Evolutionary conservation across 108 stramenopile genomes (phyloP).

Genomic region (Conticribra weissflogii): DNA sequence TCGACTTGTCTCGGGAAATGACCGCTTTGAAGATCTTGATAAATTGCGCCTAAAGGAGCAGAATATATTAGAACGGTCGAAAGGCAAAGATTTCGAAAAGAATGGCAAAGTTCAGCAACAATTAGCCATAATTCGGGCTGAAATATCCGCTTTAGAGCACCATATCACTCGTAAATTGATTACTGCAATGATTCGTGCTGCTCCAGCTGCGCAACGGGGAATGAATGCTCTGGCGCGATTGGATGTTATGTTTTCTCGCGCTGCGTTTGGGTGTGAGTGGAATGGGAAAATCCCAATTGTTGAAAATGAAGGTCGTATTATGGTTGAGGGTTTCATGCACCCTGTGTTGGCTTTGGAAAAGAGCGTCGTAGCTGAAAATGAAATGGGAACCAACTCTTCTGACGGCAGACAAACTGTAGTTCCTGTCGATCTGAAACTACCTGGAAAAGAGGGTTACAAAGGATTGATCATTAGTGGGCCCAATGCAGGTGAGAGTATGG

Average conservation of each 20-base stretch:
- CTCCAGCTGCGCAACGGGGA: constrained; percentile 44
- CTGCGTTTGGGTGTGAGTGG: constrained; percentile 61
- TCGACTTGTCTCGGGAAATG: constrained; percentile 48
- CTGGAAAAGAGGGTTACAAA: constrained; percentile 31
- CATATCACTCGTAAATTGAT: constrained; percentile 52
- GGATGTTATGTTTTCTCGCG: constrained; percentile 75
- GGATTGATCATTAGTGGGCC: constrained; percentile 72
- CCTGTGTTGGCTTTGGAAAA: constrained; percentile 54
- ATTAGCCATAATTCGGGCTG: constrained; percentile 47
- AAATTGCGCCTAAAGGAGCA: constrained; percentile 54
- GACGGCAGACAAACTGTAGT: constrained; percentile 23
- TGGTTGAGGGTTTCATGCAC: constrained; percentile 57
- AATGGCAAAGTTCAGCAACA: constrained; percentile 24
- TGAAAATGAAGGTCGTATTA: constrained; percentile 35
- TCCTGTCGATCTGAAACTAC: constrained; percentile 67
- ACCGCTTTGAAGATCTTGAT: constrained; percentile 57
- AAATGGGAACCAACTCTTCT: background rate
- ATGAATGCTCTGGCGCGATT: constrained; percentile 62
- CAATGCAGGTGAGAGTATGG: too few species aligned
- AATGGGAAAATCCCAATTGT: constrained; percentile 57
- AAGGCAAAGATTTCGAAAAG: constrained; percentile 1
- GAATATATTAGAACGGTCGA: constrained; percentile 15
- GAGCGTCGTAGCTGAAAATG: constrained; percentile 9
- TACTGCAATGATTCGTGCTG: constrained; percentile 39
- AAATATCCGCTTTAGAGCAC: constrained; percentile 50